Evolutionary conservation across 2,329 filamentous ascomycete genomes (phyloP).

Genomic region (Didymella sp.): DNA sequence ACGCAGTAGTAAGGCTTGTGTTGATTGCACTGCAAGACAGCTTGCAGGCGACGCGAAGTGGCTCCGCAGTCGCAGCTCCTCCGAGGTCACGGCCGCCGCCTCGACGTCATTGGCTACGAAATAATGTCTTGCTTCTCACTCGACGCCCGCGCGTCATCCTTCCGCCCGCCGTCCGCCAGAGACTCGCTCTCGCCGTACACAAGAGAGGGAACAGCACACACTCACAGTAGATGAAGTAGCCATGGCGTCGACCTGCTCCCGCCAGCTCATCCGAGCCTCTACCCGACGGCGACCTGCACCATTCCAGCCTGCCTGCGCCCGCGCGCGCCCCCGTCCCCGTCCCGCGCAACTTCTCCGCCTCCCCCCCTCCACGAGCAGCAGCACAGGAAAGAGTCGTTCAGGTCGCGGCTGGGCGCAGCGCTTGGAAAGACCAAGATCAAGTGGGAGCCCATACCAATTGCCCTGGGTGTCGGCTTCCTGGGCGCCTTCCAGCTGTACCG

Average conservation of each 20-base stretch:
- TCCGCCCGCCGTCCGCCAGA: slow-evolving; percentile 6
- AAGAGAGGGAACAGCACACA: not conserved
- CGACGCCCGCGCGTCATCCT: slow-evolving; percentile 22
- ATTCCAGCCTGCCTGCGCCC: slow-evolving; percentile 11
- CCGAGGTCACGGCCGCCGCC: slow-evolving; percentile 24
- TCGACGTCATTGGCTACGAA: slow-evolving; percentile 39
- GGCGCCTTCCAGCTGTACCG: slow-evolving; percentile 86
- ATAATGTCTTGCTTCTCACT: slow-evolving; percentile 22
- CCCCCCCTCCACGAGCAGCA: slow-evolving; percentile 52
- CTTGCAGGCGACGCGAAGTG: slow-evolving; percentile 3
- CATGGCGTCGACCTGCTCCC: slow-evolving; percentile 40
- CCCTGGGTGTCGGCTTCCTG: slow-evolving; percentile 82
- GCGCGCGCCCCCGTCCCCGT: slow-evolving; percentile 27
- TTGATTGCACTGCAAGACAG: not conserved
- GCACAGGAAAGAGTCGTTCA: slow-evolving; percentile 61
- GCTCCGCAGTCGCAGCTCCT: slow-evolving; percentile 9
- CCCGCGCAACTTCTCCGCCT: slow-evolving; percentile 46
- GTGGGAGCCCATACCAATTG: slow-evolving; percentile 91
- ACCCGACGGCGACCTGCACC: slow-evolving; percentile 21
- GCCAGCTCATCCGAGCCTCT: slow-evolving; percentile 35
- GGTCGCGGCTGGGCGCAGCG: slow-evolving; percentile 63
- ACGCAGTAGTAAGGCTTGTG: not conserved
- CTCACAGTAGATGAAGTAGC: slow-evolving; percentile 1
- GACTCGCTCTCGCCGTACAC: not conserved
- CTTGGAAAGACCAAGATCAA: slow-evolving; percentile 71